These are phyloP conservation scores for Paspalum vaginatum DNA, from an alignment of 176 grass and related monocot species.

Conservation along the genomic window DNA sequence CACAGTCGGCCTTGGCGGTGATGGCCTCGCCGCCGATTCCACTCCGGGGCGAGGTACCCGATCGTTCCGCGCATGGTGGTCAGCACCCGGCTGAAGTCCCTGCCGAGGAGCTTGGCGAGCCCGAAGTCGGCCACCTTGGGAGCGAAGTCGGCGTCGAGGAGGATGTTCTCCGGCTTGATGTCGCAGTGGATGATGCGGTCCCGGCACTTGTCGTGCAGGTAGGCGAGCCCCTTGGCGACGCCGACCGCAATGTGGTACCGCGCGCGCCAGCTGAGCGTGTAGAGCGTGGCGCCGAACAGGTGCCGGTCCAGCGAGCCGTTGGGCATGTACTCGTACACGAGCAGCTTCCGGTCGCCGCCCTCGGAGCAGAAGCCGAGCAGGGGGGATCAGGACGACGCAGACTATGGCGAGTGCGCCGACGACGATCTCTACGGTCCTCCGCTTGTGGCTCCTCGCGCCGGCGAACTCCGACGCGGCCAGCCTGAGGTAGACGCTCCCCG, in stretches of 20 bases:
- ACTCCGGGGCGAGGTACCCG: background rate
- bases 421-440: background rate
- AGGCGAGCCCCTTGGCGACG: conserved; percentile 47
- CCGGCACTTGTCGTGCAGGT: conserved; percentile 54
- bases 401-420: background rate
- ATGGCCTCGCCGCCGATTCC: conserved; percentile 17
- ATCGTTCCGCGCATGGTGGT: background rate
- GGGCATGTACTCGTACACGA: conserved; percentile 53
- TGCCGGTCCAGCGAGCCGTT: conserved; percentile 39
- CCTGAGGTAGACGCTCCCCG: conserved; percentile 8
- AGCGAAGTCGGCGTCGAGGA: conserved; percentile 39
- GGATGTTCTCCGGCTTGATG: conserved; percentile 24
- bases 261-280: conserved; percentile 26
- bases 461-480: conserved; percentile 20
- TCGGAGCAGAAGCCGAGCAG: conserved; percentile 57
- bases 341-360: conserved; percentile 34
- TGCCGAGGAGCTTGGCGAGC: conserved; percentile 42
- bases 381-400: conserved; percentile 30
- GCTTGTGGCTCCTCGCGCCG: background rate
- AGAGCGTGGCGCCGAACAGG: conserved; percentile 25
- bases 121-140: conserved; percentile 50
- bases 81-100: conserved; percentile 23
- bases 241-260: conserved; percentile 42
- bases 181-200: conserved; percentile 42
- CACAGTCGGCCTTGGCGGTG: conserved; percentile 58